phyloP scores from a whole-genome alignment of 2,329 filamentous ascomycete genomes.

The Ophiocordyceps camponoti-rufipedis region DNA sequence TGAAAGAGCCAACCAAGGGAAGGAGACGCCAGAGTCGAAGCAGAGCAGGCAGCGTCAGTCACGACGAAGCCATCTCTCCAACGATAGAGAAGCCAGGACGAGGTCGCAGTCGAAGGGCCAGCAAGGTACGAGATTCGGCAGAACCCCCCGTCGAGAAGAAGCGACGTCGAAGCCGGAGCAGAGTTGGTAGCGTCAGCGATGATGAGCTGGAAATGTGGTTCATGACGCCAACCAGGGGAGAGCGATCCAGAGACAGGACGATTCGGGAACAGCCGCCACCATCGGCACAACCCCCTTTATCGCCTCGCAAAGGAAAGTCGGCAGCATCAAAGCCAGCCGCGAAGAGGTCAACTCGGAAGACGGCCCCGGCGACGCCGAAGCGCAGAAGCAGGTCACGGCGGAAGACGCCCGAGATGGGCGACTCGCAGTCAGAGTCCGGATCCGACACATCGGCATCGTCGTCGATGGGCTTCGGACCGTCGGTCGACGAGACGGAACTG shows the following conservation, averaged over 20 bases:
- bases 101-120: no score
- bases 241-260: not conserved
- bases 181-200: not conserved
- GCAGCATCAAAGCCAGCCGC: not conserved
- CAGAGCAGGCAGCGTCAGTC: not conserved
- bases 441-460: conserved; percentile 15
- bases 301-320: conserved; percentile 17
- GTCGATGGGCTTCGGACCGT: conserved; percentile 22
- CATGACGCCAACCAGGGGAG: not conserved
- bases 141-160: not conserved
- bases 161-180: not conserved
- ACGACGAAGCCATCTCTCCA: not conserved
- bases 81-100: not conserved
- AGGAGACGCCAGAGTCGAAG: not conserved
- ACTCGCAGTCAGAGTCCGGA: conserved; percentile 26
- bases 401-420: conserved; percentile 25
- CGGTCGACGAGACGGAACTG: conserved; percentile 25
- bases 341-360: not conserved
- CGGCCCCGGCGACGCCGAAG: not conserved
- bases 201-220: not conserved
- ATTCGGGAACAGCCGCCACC: conserved; percentile 17
- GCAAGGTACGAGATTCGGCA: no score
- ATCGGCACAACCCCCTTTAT: conserved; percentile 11
- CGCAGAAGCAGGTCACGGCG: not conserved
- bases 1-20: not conserved